phyloP scores from a whole-genome alignment of 2,329 filamentous ascomycete species.

The Microdochium trichocladiopsis region DNA sequence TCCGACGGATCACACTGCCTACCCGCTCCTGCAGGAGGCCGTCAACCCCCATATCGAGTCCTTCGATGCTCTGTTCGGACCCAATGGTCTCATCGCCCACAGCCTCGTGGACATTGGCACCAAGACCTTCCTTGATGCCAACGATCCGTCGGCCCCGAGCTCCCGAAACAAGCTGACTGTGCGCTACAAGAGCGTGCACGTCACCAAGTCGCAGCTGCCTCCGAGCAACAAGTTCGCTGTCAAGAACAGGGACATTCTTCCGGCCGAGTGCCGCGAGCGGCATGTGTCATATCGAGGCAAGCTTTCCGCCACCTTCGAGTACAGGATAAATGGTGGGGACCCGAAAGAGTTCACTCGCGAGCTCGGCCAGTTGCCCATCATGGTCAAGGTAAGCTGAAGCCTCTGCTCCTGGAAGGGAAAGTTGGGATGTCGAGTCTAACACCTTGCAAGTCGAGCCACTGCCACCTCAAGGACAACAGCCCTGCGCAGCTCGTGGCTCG shows the following conservation, averaged over 20 bases:
- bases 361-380: conserved; percentile 82
- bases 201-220: conserved; percentile 77
- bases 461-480: conserved; percentile 80
- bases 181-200: conserved; percentile 70
- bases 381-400: conserved; percentile 76
- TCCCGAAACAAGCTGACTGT: conserved; percentile 71
- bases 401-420: conserved; percentile 3
- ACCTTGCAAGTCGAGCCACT: conserved; percentile 67
- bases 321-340: conserved; percentile 79
- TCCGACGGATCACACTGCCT: conserved; percentile 79
- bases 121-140: conserved; percentile 80
- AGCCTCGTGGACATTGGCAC: conserved; percentile 84
- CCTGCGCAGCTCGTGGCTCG: conserved; percentile 75
- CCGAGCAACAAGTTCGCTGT: conserved; percentile 73
- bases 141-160: conserved; percentile 50
- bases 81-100: conserved; percentile 64
- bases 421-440: conserved; percentile 13
- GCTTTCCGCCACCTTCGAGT: conserved; percentile 77
- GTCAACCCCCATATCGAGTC: conserved; percentile 90
- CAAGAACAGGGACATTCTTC: conserved; percentile 77
- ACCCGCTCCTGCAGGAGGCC: conserved; percentile 78
- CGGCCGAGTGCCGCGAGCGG: conserved; percentile 88
- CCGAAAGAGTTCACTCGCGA: conserved; percentile 78
- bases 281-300: conserved; percentile 88
- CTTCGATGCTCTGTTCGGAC: conserved; percentile 83